phyloP scores from a whole-genome alignment of 345 rosid species.

The Erucastrum elatum region DNA sequence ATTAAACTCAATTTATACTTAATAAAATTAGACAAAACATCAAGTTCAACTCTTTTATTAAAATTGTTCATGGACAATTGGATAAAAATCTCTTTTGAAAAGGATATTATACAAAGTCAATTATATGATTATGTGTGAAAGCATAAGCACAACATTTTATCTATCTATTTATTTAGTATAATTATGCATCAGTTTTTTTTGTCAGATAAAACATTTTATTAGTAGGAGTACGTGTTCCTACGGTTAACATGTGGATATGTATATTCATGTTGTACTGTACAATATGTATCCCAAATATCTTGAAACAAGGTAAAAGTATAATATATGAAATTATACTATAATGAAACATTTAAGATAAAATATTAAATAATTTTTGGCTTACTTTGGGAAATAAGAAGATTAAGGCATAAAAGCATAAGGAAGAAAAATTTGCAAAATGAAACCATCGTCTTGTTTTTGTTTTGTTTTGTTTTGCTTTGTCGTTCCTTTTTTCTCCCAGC shows the following conservation, averaged over 20 bases:
- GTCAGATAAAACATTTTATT: too few relatives aligned
- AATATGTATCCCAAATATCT: not conserved
- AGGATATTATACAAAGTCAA: not conserved
- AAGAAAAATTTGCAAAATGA: constrained; percentile 17
- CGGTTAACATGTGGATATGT: not conserved
- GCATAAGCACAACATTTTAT: not conserved
- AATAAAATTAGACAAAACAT: too few relatives aligned
- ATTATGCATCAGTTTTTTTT: too few relatives aligned
- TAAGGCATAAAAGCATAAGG: not conserved
- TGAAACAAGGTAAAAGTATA: not conserved
- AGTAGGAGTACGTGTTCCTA: not conserved
- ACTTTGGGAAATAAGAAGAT: constrained; percentile 7
- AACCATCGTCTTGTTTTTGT: constrained; percentile 1
- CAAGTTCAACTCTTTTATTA: not conserved
- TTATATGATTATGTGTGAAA: not conserved
- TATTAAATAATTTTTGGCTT: not conserved
- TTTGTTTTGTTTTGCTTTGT: not conserved
- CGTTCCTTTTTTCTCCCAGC: not conserved
- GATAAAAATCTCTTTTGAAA: not conserved
- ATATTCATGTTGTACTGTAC: not conserved
- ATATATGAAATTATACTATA: not conserved
- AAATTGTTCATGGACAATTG: not conserved
- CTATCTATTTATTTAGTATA: too few relatives aligned
- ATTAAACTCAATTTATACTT: not conserved
- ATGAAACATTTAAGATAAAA: not conserved